phyloP scores from a whole-genome alignment of 2,329 filamentous ascomycete genomes.

The Trichoderma sp. region DNA sequence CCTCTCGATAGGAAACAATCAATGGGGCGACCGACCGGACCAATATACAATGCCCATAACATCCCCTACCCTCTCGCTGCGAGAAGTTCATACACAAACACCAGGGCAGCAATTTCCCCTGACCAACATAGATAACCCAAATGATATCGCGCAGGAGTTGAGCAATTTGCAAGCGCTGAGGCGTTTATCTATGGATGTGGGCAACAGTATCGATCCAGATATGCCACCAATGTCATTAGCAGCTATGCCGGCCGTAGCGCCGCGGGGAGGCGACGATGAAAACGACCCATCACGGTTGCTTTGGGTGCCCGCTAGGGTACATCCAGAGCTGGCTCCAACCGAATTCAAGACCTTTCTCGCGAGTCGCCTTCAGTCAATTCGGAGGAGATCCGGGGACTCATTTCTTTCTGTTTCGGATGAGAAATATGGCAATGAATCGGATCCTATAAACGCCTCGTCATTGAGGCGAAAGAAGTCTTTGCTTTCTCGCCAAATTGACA shows the following conservation, averaged over 20 bases:
- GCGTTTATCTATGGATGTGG: slow-evolving; percentile 92
- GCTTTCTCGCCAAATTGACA: slow-evolving; percentile 88
- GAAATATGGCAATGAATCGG: slow-evolving; percentile 51
- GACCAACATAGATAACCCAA: slow-evolving; percentile 85
- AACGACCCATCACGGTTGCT: slow-evolving; percentile 84
- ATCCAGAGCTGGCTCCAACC: slow-evolving; percentile 90
- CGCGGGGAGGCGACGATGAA: slow-evolving; percentile 72
- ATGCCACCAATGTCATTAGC: slow-evolving; percentile 66
- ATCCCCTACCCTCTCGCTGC: slow-evolving; percentile 53
- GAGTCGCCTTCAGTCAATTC: slow-evolving; percentile 85
- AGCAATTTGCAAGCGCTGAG: slow-evolving; percentile 88
- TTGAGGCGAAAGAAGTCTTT: slow-evolving; percentile 89
- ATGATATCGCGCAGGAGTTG: slow-evolving; percentile 84
- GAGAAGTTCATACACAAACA: slow-evolving; percentile 58
- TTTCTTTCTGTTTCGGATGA: slow-evolving; percentile 56
- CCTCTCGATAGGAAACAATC: slow-evolving; percentile 38
- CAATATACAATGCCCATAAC: slow-evolving; percentile 41
- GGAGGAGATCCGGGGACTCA: slow-evolving; percentile 74
- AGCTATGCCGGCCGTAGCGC: slow-evolving; percentile 69
- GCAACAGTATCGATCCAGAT: slow-evolving; percentile 68
- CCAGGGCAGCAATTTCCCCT: slow-evolving; percentile 69
- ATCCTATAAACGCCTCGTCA: slow-evolving; percentile 42
- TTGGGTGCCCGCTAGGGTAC: slow-evolving; percentile 92
- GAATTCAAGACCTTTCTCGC: slow-evolving; percentile 98
- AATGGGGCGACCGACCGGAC: slow-evolving; percentile 43